Percentiles rank a stretch among this genome's conserved stretches.
These are phyloP conservation scores for Cichorium intybus DNA, from an alignment of 140 eudicot genomes.

Conservation along the genomic window DNA sequence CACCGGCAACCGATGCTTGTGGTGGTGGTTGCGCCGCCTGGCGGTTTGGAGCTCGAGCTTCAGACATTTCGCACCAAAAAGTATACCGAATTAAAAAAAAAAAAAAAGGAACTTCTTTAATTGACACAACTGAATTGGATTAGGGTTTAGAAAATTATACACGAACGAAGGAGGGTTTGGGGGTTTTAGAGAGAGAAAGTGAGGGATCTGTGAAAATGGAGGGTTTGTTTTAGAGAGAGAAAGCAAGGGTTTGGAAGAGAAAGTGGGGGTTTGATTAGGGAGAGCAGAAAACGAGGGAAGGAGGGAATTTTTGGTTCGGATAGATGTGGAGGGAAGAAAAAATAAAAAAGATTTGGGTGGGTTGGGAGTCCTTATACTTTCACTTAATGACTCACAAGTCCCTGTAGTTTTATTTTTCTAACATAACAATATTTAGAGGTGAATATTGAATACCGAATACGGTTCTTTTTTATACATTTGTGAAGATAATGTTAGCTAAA, in stretches of 20 bases:
- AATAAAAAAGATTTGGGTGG: background rate
- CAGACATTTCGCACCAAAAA: constrained; percentile 31
- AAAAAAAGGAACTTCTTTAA: background rate
- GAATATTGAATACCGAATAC: too few relatives aligned
- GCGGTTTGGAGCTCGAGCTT: constrained; percentile 42
- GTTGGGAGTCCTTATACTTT: constrained; percentile 16
- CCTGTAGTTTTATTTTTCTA: background rate
- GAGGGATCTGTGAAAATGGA: constrained; percentile 35
- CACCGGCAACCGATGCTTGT: constrained; percentile 24
- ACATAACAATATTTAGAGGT: too few relatives aligned
- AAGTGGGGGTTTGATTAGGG: constrained; percentile 28
- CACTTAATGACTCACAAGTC: constrained; percentile 4
- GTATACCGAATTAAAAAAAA: background rate
- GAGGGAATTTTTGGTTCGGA: constrained; percentile 69
- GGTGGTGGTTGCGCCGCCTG: constrained; percentile 47
- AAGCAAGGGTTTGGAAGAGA: constrained; percentile 40
- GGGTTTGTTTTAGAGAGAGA: constrained; percentile 37
- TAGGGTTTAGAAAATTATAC: constrained; percentile 22
- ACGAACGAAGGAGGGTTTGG: constrained; percentile 13
- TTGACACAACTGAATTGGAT: background rate
- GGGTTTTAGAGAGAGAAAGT: constrained; percentile 35
- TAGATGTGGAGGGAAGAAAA: constrained; percentile 77
- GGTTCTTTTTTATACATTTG: too few relatives aligned
- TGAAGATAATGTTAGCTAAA: too few relatives aligned
- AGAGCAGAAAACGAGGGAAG: constrained; percentile 65